These are phyloP conservation scores for Paramarasmius palmivorus DNA, from an alignment of 1,284 basidiomycete genomes.

Conservation along the genomic window DNA sequence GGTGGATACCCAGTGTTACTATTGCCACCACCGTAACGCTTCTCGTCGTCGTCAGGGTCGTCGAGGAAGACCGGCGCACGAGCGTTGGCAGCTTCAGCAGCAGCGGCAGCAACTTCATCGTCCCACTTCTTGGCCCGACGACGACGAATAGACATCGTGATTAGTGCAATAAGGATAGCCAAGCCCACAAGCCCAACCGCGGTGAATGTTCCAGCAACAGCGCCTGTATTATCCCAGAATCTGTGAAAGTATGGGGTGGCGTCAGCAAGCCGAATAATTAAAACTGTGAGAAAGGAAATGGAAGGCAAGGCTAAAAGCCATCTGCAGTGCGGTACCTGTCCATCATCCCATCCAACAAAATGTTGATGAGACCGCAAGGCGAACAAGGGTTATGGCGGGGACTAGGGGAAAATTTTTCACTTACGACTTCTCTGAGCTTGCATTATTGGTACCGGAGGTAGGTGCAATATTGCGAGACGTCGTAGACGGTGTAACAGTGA, in stretches of 20 bases:
- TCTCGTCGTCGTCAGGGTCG: conserved; percentile 51
- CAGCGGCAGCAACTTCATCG: conserved; percentile 67
- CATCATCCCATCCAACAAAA: no score
- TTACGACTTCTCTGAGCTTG: no score
- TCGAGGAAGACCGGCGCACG: conserved; percentile 55
- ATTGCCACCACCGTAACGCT: conserved; percentile 20
- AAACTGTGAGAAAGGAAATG: no score
- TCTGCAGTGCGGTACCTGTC: no score
- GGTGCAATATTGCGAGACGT: conserved; percentile 10
- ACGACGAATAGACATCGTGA: conserved; percentile 56
- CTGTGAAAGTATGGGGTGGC: conserved; percentile 30
- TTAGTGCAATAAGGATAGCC: conserved; percentile 50
- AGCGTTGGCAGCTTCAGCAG: conserved; percentile 49
- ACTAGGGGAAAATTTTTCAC: no score
- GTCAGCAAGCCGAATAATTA: no score
- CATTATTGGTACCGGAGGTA: neutral
- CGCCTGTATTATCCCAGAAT: conserved; percentile 71
- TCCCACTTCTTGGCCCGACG: conserved; percentile 66
- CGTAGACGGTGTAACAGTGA: conserved; percentile 12
- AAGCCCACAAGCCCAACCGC: conserved; percentile 63
- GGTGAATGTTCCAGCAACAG: conserved; percentile 68
- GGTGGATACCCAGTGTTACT: conserved; percentile 27
- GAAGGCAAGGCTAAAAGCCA: no score
- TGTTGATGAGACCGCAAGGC: no score
- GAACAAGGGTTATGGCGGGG: no score